Base-by-base conservation (phyloP, 2,329 filamentous ascomycete species). In the Byssoonygena ceratinophila region DNA sequence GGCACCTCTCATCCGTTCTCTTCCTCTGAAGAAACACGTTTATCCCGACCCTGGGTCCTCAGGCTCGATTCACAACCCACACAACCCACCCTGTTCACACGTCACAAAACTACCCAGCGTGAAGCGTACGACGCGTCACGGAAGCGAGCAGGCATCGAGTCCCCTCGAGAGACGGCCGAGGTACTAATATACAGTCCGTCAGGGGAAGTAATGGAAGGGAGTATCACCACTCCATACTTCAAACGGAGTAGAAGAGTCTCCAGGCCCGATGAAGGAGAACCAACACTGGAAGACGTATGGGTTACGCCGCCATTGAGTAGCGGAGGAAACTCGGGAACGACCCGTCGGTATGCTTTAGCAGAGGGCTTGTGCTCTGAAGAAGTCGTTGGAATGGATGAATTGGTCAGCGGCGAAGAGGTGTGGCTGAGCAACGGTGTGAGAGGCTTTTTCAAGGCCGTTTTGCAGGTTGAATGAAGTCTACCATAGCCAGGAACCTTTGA, bases 351-450 rank as follows among this genome's bases (percentile, higher is more conserved):
- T 83, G 85, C 87, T n/a, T 65, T 97, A 39, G 78, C 84, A 55
- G 78, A 73, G 51, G 76, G 79, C 0, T 70, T 92, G 41, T 89
- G 79, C 50, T 73, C 76, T 27, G 85, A 94, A 63, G 77, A 81
- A 57, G 67, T 71, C 2, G 73, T 95, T 14, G 66, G 66, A n/a
- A 73, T 72, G 1, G 70, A 75, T 11, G 81, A 81, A 5, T 66
- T 95, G 11, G 64, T 74, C 2, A 75, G 87, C 57, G 86, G 83
- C 0, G 90, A 96, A 66, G 76, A 83, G 50, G 85, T 90, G 56
- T 94, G 88, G 85, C 71, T 96, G 50, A 95, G 89, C 66, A 96
- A 91, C 66, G 89, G 86, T 0, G 84, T 91, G 1, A 78, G 85
- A 58, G 91, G 91, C 0, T 95, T 94, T 59, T 73, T 82, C 39